Evolutionary conservation across 441 rosid genomes (phyloP), one percentile per base, ranked within the genome.

Genomic region (Populus hybrid): DNA sequence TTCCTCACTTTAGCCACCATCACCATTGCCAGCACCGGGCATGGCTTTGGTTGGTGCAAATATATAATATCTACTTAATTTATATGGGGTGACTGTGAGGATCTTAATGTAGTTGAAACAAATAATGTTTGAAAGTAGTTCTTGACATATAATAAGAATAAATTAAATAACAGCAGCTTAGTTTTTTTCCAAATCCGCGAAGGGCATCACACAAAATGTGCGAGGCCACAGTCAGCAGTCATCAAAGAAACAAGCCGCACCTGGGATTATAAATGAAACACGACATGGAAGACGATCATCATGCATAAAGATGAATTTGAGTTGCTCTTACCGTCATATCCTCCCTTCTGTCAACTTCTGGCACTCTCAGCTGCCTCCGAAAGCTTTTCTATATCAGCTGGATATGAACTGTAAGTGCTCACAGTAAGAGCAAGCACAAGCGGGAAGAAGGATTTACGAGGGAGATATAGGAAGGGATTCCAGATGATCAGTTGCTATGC

Each of bases 281-380:
- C 36, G 36, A 35, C 36, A 35, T 35, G 36, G 4, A 7, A 35
- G 18, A 14, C 42, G 42, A 38, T 38, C 3, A 38, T 38, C 42
- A 38, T 38, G 42, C 42, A 14, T 46, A 46, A 46, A 46, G 20
- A 46, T 46, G 0, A 46, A 46, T 46, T 46, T 0, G 7, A 46
- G 18, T 38, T 36, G 10, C 30, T 28, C 20, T 59, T 74, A 79
- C 81, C 81, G 67, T 79, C 77, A 79, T 74, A 5, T 26, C 36
- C 12, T 5, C 21, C 8, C 66, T 42, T 42, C 63, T 70, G 32
- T 68, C 34, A 8, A 5, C 32, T 21, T 34, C 71, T 21, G 7
- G 36, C 8, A 35, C 36, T 35, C 36, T 35, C 7, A 35, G 36
- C 36, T 35, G 36, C 36, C 8, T 35, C 36, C 36, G 8, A 35